Percentiles rank a stretch among this genome's conserved stretches.
phyloP scores from a whole-genome alignment of 140 eudicot genomes.

The Anethum foeniculum region DNA sequence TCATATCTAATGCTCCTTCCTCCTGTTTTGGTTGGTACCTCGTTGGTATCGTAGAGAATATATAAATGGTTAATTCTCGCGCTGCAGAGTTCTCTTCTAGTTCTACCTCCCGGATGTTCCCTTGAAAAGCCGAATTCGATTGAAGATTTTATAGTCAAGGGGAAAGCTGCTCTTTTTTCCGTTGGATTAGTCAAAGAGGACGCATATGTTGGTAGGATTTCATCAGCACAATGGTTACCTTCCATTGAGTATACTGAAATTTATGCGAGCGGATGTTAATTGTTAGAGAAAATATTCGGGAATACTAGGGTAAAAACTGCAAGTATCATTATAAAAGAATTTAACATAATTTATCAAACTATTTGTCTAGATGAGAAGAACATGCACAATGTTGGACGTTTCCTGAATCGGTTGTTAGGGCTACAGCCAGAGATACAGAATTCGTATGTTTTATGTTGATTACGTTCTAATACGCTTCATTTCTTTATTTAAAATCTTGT shows the following conservation, averaged over 20 bases:
- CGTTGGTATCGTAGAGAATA: background rate
- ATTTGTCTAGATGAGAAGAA: slow-evolving; percentile 14
- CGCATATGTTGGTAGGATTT: slow-evolving; percentile 41
- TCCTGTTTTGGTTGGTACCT: background rate
- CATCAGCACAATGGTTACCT: background rate
- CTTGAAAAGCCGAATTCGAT: slow-evolving; percentile 60
- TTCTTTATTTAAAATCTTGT: background rate
- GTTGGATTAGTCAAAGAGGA: slow-evolving; percentile 91
- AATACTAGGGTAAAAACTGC: background rate
- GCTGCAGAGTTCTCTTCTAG: slow-evolving; percentile 69
- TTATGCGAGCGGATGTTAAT: background rate
- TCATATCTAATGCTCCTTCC: background rate
- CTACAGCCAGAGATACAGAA: slow-evolving; percentile 93
- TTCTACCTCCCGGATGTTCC: slow-evolving; percentile 84
- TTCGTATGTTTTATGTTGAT: slow-evolving; percentile 33
- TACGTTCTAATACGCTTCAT: background rate
- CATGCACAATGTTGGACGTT: slow-evolving; percentile 96
- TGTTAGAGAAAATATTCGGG: background rate
- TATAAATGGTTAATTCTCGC: background rate
- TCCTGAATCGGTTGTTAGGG: slow-evolving; percentile 86
- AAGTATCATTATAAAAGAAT: slow-evolving; percentile 2
- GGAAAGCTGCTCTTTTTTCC: slow-evolving; percentile 85
- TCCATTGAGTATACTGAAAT: background rate
- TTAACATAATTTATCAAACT: background rate
- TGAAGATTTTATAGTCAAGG: slow-evolving; percentile 61